phyloP scores from a whole-genome alignment of 2,329 filamentous ascomycete genomes.

The Colletotrichum endophyticum region DNA sequence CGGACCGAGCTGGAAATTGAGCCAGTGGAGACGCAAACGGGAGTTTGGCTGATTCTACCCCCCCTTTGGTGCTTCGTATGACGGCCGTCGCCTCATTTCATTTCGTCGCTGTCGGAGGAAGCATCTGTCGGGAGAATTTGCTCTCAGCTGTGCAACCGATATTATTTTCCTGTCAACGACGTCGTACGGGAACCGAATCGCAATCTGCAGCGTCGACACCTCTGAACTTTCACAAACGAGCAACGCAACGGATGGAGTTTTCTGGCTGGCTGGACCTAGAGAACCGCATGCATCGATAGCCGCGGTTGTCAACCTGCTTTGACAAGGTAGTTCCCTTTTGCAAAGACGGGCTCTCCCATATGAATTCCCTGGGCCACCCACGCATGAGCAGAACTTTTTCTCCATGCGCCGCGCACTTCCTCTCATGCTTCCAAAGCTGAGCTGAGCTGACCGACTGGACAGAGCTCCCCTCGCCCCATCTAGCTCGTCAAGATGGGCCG shows the following conservation, averaged over 20 bases:
- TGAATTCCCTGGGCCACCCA: background rate
- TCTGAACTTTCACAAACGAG: background rate
- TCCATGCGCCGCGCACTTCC: background rate
- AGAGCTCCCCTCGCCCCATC: background rate
- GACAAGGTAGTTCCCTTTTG: slow-evolving; percentile 21
- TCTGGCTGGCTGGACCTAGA: background rate
- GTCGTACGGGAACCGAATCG: background rate
- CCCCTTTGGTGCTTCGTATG: slow-evolving; percentile 5
- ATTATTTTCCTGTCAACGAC: background rate
- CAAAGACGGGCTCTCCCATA: background rate
- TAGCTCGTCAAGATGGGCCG: slow-evolving; percentile 36
- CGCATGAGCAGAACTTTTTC: background rate
- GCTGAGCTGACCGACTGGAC: slow-evolving; percentile 10
- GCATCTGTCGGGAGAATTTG: background rate
- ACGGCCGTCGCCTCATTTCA: slow-evolving; percentile 3
- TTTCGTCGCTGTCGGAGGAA: background rate
- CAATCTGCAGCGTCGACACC: background rate
- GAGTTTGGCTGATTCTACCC: background rate
- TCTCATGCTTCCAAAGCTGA: background rate
- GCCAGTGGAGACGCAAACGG: slow-evolving; percentile 15
- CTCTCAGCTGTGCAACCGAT: slow-evolving; percentile 10
- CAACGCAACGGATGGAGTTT: slow-evolving; percentile 10
- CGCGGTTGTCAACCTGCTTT: background rate
- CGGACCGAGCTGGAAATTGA: slow-evolving; percentile 7
- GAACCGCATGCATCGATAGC: slow-evolving; percentile 20